phyloP scores from a whole-genome alignment of 495 filamentous ascomycete genomes.

The Barbatosphaeria neglecta region DNA sequence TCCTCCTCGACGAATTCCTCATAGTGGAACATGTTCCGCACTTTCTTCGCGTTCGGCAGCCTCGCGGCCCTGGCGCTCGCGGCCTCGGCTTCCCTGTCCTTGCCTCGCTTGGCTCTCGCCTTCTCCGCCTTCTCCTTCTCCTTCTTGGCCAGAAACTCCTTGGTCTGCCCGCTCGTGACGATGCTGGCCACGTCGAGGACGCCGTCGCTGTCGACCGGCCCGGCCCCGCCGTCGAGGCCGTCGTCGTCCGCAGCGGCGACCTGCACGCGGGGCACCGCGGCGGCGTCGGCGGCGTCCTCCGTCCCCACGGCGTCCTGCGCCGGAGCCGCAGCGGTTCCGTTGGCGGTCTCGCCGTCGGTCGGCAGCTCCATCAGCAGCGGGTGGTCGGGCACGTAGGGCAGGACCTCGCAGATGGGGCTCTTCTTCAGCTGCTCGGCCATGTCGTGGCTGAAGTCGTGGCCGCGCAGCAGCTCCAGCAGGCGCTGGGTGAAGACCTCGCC shows the following conservation, averaged over 20 bases:
- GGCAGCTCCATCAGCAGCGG: conserved; percentile 40
- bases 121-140: conserved; percentile 83
- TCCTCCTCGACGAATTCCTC: conserved; percentile 49
- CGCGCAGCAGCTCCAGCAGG: conserved; percentile 54
- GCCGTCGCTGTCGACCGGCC: conserved; percentile 57
- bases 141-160: conserved; percentile 79
- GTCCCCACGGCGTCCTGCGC: conserved; percentile 9
- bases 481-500: conserved; percentile 81
- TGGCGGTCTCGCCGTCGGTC: conserved; percentile 48
- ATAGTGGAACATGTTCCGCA: conserved; percentile 67
- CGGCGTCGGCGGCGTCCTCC: conserved; percentile 20
- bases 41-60: conserved; percentile 72
- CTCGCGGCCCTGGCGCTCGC: conserved; percentile 42
- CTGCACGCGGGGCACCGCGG: conserved; percentile 13
- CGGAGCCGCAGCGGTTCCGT: conserved; percentile 27
- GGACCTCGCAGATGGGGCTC: conserved; percentile 76
- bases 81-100: conserved; percentile 49
- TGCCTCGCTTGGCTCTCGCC: conserved; percentile 32
- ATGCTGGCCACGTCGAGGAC: conserved; percentile 91
- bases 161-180: conserved; percentile 80
- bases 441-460: conserved; percentile 62
- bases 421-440: conserved; percentile 95
- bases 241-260: conserved; percentile 31
- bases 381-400: conserved; percentile 52
- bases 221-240: conserved; percentile 36